Evolutionary conservation across 305 asterid genomes (phyloP).

Genomic region (Ruellia speciosa): DNA sequence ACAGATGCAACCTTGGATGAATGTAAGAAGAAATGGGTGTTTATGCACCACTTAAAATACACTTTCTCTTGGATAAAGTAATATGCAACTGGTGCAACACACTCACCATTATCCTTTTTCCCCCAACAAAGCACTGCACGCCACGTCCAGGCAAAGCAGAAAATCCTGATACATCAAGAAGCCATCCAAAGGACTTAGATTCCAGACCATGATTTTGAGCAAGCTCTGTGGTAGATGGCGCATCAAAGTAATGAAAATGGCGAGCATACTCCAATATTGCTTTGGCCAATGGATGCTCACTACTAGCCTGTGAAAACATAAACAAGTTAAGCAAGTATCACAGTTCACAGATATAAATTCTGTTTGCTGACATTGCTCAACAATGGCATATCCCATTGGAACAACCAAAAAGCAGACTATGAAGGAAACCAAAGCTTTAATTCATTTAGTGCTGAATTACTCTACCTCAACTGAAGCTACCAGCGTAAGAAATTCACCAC

Average conservation of each 20-base stretch:
- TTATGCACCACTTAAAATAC: background rate
- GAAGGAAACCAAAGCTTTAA: constrained; percentile 11
- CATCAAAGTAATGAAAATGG: constrained; percentile 92
- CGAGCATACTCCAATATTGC: constrained; percentile 86
- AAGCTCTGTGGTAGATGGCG: constrained; percentile 35
- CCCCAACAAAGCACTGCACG: constrained; percentile 66
- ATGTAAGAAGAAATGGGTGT: constrained; percentile 3
- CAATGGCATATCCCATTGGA: background rate
- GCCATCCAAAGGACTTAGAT: constrained; percentile 72
- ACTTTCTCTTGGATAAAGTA: constrained; percentile 6
- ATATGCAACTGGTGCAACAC: constrained; percentile 14
- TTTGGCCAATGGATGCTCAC: constrained; percentile 94
- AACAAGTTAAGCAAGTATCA: constrained; percentile 8
- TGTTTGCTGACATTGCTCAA: background rate
- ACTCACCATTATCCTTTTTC: constrained; percentile 76
- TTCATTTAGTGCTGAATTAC: constrained; percentile 10
- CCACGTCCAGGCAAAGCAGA: constrained; percentile 90
- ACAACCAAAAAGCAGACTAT: constrained; percentile 7
- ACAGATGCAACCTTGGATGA: constrained; percentile 18
- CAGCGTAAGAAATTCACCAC: constrained; percentile 82
- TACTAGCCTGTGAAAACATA: constrained; percentile 61
- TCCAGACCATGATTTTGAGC: constrained; percentile 32
- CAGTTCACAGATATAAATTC: background rate
- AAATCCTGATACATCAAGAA: constrained; percentile 69
- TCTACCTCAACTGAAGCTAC: constrained; percentile 99